phyloP scores from a whole-genome alignment of 2,329 filamentous ascomycete genomes.

The Allantophomopsis cytisporea region DNA sequence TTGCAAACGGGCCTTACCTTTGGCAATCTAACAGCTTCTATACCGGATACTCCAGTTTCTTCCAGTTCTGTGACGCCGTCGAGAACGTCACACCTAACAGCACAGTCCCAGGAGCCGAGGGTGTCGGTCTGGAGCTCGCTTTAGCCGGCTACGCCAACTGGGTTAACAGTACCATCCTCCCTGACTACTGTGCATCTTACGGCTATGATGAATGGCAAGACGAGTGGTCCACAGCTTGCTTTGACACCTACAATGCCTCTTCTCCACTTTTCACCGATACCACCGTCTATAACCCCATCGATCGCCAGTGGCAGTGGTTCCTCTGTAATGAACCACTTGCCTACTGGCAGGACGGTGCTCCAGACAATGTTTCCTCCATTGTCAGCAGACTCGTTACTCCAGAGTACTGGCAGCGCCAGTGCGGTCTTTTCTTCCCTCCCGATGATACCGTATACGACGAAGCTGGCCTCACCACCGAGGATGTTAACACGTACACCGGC shows the following conservation, averaged over 20 bases:
- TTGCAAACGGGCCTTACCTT: constrained; percentile 40
- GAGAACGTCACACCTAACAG: constrained; percentile 20
- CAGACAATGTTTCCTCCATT: constrained; percentile 26
- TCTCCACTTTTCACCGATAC: constrained; percentile 36
- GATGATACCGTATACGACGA: constrained; percentile 29
- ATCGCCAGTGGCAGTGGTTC: constrained; percentile 46
- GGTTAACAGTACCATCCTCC: constrained; percentile 30
- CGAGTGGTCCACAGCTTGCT: constrained; percentile 30
- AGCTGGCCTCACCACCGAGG: neutral
- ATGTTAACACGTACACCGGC: constrained; percentile 35
- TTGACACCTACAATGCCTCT: constrained; percentile 34
- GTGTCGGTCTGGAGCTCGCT: constrained; percentile 39
- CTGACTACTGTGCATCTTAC: constrained; percentile 30
- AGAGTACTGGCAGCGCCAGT: constrained; percentile 41
- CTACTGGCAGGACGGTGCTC: constrained; percentile 41
- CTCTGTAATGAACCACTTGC: constrained; percentile 49
- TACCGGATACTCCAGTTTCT: constrained; percentile 30
- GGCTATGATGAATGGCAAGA: constrained; percentile 25
- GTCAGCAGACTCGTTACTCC: constrained; percentile 34
- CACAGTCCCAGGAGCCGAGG: constrained; percentile 21
- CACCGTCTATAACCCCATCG: constrained; percentile 26
- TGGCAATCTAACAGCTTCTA: constrained; percentile 42
- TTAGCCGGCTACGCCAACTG: constrained; percentile 40
- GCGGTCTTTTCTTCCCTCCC: constrained; percentile 37
- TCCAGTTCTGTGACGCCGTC: constrained; percentile 26